These are phyloP conservation scores for Panicum miliaceum DNA, from an alignment of 176 grass and related monocot genomes.

Conservation along the genomic window DNA sequence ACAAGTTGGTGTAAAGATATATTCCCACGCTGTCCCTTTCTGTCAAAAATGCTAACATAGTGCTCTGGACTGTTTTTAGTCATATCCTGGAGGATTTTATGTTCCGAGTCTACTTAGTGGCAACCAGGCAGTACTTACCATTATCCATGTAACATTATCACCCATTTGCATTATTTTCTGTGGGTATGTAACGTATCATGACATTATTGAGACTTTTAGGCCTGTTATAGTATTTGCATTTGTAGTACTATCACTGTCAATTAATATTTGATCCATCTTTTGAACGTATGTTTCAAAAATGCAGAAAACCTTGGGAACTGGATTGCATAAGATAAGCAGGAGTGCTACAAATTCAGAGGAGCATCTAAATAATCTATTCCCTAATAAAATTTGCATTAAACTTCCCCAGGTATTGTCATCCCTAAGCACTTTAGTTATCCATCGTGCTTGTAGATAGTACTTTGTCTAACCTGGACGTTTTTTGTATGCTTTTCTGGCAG, in stretches of 20 bases:
- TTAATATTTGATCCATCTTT: constrained; percentile 9
- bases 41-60: constrained; percentile 32
- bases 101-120: constrained; percentile 46
- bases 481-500: constrained; percentile 41
- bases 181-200: background rate
- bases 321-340: constrained; percentile 50
- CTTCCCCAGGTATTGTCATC: constrained; percentile 65
- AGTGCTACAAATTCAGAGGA: constrained; percentile 55
- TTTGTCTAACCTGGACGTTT: constrained; percentile 35
- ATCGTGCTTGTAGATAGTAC: constrained; percentile 20
- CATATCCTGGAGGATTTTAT: constrained; percentile 52
- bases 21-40: background rate
- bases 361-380: constrained; percentile 69
- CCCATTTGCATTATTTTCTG: constrained; percentile 17
- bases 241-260: background rate
- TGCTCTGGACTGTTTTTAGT: constrained; percentile 50
- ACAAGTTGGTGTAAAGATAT: background rate
- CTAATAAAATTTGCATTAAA: constrained; percentile 78
- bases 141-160: constrained; percentile 53
- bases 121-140: constrained; percentile 48
- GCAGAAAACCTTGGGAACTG: constrained; percentile 51
- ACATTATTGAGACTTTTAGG: background rate
- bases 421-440: constrained; percentile 1
- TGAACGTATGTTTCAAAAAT: constrained; percentile 26
- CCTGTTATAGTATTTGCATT: background rate